Evolutionary conservation across 805 yeast genomes (phyloP).

Genomic region (Nakazawaea populi): DNA sequence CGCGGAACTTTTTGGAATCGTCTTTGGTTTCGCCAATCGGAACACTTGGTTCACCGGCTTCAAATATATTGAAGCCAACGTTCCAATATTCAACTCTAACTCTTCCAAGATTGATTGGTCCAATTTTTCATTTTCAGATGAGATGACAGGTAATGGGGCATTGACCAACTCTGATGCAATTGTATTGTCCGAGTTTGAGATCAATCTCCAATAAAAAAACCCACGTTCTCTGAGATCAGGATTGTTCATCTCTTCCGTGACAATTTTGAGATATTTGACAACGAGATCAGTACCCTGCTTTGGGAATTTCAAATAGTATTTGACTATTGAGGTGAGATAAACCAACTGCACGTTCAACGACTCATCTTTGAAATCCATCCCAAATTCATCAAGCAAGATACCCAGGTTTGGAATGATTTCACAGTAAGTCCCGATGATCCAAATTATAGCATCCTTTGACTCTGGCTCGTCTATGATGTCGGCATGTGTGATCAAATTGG

Average conservation of each 20-base stretch:
- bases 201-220: conserved; percentile 76
- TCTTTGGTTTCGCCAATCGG: conserved; percentile 50
- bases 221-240: conserved; percentile 89
- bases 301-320: conserved; percentile 56
- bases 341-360: conserved; percentile 70
- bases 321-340: conserved; percentile 67
- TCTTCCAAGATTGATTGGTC: conserved; percentile 74
- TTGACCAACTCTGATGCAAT: conserved; percentile 50
- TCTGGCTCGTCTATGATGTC: conserved; percentile 69
- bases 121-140: conserved; percentile 60
- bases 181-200: conserved; percentile 41
- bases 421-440: conserved; percentile 79
- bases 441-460: conserved; percentile 68
- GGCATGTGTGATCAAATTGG: conserved; percentile 34
- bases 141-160: conserved; percentile 56
- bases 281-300: conserved; percentile 48
- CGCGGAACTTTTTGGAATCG: conserved; percentile 45
- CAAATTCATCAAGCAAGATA: conserved; percentile 34
- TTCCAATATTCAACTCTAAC: conserved; percentile 73
- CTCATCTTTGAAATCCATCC: conserved; percentile 51
- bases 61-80: conserved; percentile 76
- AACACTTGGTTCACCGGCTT: conserved; percentile 82
- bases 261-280: conserved; percentile 51
- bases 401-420: conserved; percentile 37
- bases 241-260: conserved; percentile 69